Percentiles rank a stretch among this genome's conserved stretches.
These are phyloP conservation scores for Mycena venus DNA, from an alignment of 768 basidiomycete genomes.

Conservation along the genomic window DNA sequence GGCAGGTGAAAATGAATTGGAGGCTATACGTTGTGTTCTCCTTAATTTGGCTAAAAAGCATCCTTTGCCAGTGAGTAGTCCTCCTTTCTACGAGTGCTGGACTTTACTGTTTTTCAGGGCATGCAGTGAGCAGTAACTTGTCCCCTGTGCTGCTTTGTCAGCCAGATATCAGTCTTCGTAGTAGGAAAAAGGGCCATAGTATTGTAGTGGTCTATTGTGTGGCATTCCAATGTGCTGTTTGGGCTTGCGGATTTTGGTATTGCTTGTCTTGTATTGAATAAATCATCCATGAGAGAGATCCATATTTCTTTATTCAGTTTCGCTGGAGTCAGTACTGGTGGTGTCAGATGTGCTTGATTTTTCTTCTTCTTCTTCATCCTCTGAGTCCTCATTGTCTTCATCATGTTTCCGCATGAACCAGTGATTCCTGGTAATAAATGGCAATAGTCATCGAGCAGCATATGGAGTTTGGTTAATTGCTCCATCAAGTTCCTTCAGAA, in stretches of 20 bases:
- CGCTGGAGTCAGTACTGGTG: neutral
- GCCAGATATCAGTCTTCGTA: neutral
- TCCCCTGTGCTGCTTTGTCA: no score
- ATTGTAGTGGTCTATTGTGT: no score
- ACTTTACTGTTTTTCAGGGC: neutral
- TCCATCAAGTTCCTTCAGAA: neutral
- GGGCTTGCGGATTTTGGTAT: no score
- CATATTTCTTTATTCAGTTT: neutral
- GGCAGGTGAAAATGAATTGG: neutral
- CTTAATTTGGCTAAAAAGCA: neutral
- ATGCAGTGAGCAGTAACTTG: neutral
- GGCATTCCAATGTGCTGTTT: no score
- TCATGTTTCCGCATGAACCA: neutral
- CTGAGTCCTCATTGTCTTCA: neutral
- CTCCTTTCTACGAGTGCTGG: neutral
- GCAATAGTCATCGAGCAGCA: neutral
- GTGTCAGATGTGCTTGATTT: neutral
- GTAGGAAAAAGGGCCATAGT: no score
- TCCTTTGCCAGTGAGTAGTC: neutral
- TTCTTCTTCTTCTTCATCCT: neutral
- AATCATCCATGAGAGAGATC: no score
- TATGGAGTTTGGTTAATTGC: neutral
- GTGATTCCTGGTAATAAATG: neutral
- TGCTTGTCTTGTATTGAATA: no score
- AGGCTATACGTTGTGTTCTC: neutral